Percentiles rank a stretch among this genome's conserved stretches.
These are phyloP conservation scores for Fusarium marasasianum DNA, from an alignment of 2,329 filamentous ascomycete genomes.

Conservation along the genomic window DNA sequence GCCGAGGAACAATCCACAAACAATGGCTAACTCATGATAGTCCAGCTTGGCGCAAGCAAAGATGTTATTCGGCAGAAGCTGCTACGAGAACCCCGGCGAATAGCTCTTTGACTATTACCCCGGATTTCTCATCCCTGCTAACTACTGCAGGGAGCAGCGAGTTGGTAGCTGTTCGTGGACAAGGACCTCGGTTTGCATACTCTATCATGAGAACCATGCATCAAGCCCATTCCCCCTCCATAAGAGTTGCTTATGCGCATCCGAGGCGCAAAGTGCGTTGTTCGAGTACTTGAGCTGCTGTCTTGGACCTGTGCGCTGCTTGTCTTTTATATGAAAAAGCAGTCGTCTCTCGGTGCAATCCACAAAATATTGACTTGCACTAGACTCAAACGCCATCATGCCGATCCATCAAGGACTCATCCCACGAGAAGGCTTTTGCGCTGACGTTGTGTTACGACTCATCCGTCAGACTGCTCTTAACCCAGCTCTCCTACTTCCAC, in stretches of 20 bases:
- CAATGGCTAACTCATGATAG: conserved; percentile 4
- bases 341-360: background rate
- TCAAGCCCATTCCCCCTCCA: background rate
- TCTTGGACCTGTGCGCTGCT: background rate
- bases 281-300: background rate
- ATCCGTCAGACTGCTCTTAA: conserved; percentile 71
- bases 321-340: background rate
- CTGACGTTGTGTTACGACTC: conserved; percentile 67
- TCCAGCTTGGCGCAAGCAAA: background rate
- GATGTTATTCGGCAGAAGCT: background rate
- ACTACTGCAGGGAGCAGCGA: conserved; percentile 2
- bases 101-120: conserved; percentile 7
- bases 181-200: conserved; percentile 12
- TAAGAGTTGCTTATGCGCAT: background rate
- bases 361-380: conserved; percentile 3
- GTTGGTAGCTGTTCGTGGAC: conserved; percentile 29
- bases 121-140: conserved; percentile 17
- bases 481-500: conserved; percentile 69
- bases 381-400: conserved; percentile 35
- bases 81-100: conserved; percentile 9
- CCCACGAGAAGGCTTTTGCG: conserved; percentile 67
- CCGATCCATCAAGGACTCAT: conserved; percentile 61
- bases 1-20: conserved; percentile 4
- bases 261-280: background rate
- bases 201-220: conserved; percentile 5